Evolutionary conservation across 1,139 yeast species (phyloP).

Genomic region (Blastobotrys serpentis): DNA sequence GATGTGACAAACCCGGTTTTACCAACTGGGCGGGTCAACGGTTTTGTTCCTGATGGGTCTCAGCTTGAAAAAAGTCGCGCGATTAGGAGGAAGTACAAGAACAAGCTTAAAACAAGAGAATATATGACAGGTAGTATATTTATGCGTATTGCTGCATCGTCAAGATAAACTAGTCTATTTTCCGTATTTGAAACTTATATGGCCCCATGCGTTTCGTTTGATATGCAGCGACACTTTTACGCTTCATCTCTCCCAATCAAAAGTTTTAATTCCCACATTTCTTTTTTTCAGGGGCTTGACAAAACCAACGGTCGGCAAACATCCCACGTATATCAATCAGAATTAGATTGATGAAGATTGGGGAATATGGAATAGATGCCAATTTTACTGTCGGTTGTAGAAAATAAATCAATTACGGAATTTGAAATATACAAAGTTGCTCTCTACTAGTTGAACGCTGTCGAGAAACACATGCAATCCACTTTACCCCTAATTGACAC

Average conservation of each 20-base stretch:
- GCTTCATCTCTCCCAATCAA: conserved; percentile 3
- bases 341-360: too few relatives aligned
- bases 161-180: not conserved
- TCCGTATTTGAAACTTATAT: not conserved
- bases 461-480: not conserved
- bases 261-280: not conserved
- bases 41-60: too few relatives aligned
- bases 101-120: not conserved
- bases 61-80: too few relatives aligned
- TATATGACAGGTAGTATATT: not conserved
- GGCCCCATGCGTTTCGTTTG: not conserved
- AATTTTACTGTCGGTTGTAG: not conserved
- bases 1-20: too few relatives aligned
- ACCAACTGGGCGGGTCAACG: too few relatives aligned
- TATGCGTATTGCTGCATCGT: not conserved
- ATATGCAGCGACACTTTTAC: too few relatives aligned
- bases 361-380: not conserved
- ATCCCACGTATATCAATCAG: conserved; percentile 1
- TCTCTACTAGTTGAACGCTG: too few relatives aligned
- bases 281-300: conserved; percentile 5
- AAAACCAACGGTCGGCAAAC: not conserved
- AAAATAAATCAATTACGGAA: not conserved
- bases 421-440: not conserved
- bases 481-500: not conserved
- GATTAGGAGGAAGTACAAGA: too few relatives aligned